phyloP scores from a whole-genome alignment of 78 protist species.

The Speleostelium caveatum region DNA sequence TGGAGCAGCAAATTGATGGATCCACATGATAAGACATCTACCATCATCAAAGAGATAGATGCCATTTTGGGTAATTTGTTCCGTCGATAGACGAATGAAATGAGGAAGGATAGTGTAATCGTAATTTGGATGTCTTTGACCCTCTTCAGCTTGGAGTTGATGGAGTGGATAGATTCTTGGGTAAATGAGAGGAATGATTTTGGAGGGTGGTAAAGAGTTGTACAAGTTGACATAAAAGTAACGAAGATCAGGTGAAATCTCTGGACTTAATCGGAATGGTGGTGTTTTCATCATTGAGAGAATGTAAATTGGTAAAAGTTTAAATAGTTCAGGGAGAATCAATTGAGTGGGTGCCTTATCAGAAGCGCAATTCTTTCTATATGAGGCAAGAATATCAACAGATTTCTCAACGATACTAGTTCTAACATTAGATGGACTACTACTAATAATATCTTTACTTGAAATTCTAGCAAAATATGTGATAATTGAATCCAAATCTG shows the following conservation, averaged over 20 bases:
- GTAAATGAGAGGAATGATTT: constrained; percentile 63
- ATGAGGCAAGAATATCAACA: constrained; percentile 58
- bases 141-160: constrained; percentile 25
- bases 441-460: constrained; percentile 17
- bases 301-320: constrained; percentile 70
- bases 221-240: constrained; percentile 11
- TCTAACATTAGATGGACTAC: constrained; percentile 26
- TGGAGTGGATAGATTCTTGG: constrained; percentile 78
- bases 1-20: constrained; percentile 52
- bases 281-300: constrained; percentile 83
- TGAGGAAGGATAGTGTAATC: constrained; percentile 33
- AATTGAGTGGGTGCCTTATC: constrained; percentile 64
- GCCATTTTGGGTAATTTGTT: constrained; percentile 58
- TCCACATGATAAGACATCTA: constrained; percentile 36
- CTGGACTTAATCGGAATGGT: constrained; percentile 18
- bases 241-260: constrained; percentile 52
- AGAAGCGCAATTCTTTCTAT: constrained; percentile 78
- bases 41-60: constrained; percentile 70
- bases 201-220: constrained; percentile 21
- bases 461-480: constrained; percentile 53
- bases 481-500: constrained; percentile 73
- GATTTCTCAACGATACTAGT: constrained; percentile 21
- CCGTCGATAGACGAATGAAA: constrained; percentile 27
- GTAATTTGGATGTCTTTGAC: constrained; percentile 4
- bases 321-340: constrained; percentile 77